Conservation (phyloP, 1,284 basidiomycete species). For the Schizophyllum commune region DNA sequence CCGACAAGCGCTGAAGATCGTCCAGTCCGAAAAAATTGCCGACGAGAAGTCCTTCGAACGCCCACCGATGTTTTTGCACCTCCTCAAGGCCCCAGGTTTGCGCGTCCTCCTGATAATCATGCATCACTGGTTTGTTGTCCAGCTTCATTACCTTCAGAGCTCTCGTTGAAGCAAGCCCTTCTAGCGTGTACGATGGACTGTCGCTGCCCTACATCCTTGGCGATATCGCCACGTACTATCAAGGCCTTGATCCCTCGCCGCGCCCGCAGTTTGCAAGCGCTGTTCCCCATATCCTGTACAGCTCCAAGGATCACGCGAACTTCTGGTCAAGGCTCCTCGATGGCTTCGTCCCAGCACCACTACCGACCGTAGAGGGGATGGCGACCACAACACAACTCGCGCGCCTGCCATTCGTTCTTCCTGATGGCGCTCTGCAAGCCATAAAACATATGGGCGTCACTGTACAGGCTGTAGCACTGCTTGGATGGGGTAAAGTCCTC, state of each 20-base stretch:
- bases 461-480: slow-evolving; percentile 5
- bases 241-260: background rate
- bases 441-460: slow-evolving; percentile 7
- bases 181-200: slow-evolving; percentile 8
- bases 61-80: background rate
- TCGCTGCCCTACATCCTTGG: slow-evolving; percentile 8
- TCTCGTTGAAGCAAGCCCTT: background rate
- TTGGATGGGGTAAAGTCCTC: slow-evolving; percentile 9
- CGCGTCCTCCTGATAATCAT: slow-evolving; percentile 5
- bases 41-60: background rate
- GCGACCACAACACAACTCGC: slow-evolving; percentile 1
- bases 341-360: slow-evolving; percentile 1
- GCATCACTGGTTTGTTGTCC: slow-evolving; percentile 6
- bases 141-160: background rate
- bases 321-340: slow-evolving; percentile 6
- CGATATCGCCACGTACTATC: slow-evolving; percentile 5
- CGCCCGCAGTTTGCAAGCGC: slow-evolving; percentile 6
- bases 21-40: background rate
- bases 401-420: background rate
- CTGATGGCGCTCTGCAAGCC: background rate
- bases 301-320: slow-evolving; percentile 4
- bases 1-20: background rate
- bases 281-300: slow-evolving; percentile 6
- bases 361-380: background rate
- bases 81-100: slow-evolving; percentile 1